These are phyloP conservation scores for Claviceps sp. DNA, from an alignment of 2,329 filamentous ascomycete species.

Conservation along the genomic window DNA sequence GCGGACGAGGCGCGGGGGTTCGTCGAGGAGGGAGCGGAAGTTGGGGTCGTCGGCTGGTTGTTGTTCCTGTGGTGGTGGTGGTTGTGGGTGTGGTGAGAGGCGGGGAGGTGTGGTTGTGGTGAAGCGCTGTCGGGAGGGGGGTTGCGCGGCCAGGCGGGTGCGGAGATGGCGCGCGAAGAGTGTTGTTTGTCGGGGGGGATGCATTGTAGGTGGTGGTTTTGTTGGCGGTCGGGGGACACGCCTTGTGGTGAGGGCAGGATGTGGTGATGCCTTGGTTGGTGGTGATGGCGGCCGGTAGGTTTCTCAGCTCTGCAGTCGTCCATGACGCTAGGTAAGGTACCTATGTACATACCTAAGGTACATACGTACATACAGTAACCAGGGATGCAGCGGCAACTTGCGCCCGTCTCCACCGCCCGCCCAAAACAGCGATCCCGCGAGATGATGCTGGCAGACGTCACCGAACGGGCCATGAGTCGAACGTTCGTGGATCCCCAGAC, in stretches of 20 bases:
- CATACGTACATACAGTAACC: too few species aligned
- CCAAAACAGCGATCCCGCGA: neutral
- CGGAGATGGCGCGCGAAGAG: conserved; percentile 13
- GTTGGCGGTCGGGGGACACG: too few species aligned
- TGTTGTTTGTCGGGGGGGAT: neutral
- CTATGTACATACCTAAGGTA: too few species aligned
- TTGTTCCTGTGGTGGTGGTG: conserved; percentile 8
- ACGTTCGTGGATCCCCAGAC: too few species aligned
- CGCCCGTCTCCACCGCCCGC: conserved; percentile 8
- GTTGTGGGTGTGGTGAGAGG: neutral
- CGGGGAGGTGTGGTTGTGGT: neutral
- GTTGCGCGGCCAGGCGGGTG: neutral
- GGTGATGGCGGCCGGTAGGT: neutral
- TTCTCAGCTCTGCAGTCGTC: neutral
- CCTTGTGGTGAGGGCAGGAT: neutral
- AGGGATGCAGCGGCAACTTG: too few species aligned
- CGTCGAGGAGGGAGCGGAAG: conserved; percentile 79
- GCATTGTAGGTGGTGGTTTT: neutral
- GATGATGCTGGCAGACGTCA: neutral
- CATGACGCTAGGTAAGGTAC: neutral
- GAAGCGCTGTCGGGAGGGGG: neutral
- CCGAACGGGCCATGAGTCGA: neutral
- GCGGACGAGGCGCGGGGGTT: conserved; percentile 68
- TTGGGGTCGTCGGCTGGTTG: conserved; percentile 59
- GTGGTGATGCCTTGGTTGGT: neutral